Evolutionary conservation across 179 eudicot genomes (phyloP), one percentile per base, ranked within the genome.

Genomic region (Silene coronaria): DNA sequence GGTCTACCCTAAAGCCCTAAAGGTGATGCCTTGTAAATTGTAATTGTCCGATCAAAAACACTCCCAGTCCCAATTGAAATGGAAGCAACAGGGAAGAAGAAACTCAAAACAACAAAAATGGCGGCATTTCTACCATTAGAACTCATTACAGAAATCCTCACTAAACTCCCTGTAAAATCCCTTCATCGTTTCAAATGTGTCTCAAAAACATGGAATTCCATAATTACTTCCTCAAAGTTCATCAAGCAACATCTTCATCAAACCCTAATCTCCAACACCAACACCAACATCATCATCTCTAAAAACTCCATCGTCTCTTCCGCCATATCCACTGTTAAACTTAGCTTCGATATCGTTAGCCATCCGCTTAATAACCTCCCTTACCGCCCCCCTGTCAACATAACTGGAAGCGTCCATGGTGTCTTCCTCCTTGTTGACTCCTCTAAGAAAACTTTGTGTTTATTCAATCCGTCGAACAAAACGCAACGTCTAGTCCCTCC

Each of bases 381-480:
- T 28, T 3, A 28, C 3, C 32, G 32, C 32, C 26, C 22, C n/a
- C 3, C 30, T 10, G 13, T 73, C 55, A 0, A 58, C 8, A 8
- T 75, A 0, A 0, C 65, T 0, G 71, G 30, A 0, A 26, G 26
- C 13, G 27, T 34, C 7, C 28, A 75, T n/a, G 77, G 71, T 23
- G 5, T 64, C 24, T 3, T 63, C 9, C 53, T 69, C 24, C 30
- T 67, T 14, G 32, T 72, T 1, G 26, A 67, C 8, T 0, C 11
- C 10, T 0, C 17, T 46, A 66, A 55, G 51, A 2, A 9, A n/a
- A 27, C 38, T 21, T 5, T 75, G 17, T 51, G 55, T 5, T 28
- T 75, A 8, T 67, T 9, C 71, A 76, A 68, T 23, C 78, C 78
- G 1, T 19, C 59, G 2, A 76, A 6, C 3, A 67, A 76, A 51